A percentile compares a stretch with the other conserved stretches of the same genome.
These are phyloP conservation scores for Bipolaris zeicola DNA, from an alignment of 2,329 filamentous ascomycete species.

Conservation along the genomic window DNA sequence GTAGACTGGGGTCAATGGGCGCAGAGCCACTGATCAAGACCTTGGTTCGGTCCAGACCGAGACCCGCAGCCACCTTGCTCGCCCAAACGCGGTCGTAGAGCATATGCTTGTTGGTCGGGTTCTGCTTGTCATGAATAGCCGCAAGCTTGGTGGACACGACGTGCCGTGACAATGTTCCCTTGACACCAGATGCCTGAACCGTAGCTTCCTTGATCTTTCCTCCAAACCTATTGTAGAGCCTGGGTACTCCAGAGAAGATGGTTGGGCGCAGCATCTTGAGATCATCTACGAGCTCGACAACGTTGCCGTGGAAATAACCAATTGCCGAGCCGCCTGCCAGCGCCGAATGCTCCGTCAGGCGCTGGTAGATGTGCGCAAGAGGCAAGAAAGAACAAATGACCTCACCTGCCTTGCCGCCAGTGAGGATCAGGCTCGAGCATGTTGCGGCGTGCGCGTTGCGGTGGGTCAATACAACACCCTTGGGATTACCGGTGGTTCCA, in stretches of 20 bases:
- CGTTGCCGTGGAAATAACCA: slow-evolving; percentile 94
- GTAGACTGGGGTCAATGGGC: slow-evolving; percentile 84
- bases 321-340: slow-evolving; percentile 75
- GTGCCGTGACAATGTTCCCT: slow-evolving; percentile 79
- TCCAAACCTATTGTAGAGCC: slow-evolving; percentile 89
- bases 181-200: slow-evolving; percentile 77
- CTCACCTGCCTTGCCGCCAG: slow-evolving; percentile 62
- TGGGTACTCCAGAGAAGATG: slow-evolving; percentile 83
- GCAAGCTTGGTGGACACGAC: slow-evolving; percentile 81
- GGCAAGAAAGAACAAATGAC: slow-evolving; percentile 85
- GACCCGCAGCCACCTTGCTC: slow-evolving; percentile 79
- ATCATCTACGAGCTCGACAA: slow-evolving; percentile 85
- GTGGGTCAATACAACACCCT: slow-evolving; percentile 85
- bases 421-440: slow-evolving; percentile 63
- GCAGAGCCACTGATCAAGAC: slow-evolving; percentile 87
- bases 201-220: slow-evolving; percentile 80
- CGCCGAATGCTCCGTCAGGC: slow-evolving; percentile 77
- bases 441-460: slow-evolving; percentile 77
- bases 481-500: slow-evolving; percentile 81
- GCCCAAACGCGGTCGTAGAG: slow-evolving; percentile 89
- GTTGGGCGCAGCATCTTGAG: slow-evolving; percentile 85
- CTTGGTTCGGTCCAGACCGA: slow-evolving; percentile 76
- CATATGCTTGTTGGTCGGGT: slow-evolving; percentile 78
- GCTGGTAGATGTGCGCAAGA: slow-evolving; percentile 90
- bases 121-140: slow-evolving; percentile 71